Evolutionary conservation across 108 stramenopile species (phyloP), one percentile per base, ranked within the genome.

Genomic region (Stephanodiscus triporus): DNA sequence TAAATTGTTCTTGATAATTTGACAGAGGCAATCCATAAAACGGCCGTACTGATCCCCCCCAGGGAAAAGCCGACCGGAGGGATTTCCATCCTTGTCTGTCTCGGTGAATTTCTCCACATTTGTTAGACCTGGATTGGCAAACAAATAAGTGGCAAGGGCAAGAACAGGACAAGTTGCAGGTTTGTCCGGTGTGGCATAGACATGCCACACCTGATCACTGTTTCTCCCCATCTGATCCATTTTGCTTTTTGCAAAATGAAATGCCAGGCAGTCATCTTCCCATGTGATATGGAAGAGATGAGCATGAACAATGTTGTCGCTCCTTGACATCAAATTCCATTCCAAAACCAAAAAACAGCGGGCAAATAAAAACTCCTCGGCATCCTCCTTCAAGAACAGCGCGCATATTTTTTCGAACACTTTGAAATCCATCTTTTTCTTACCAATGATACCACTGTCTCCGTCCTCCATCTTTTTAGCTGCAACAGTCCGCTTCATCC

Each of bases 141-240:
- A 70, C 2, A 70, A 4, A 59, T 47, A 70, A 9, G 29, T 19
- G 14, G 69, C 69, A n/a, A 70, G 8, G 20, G 66, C 73, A 22
- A 75, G 66, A 34, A 66, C 37, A 58, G 66, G 66, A 37, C 73
- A 75, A 58, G 24, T 57, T 24, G 34, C 4, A 3, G 73, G 65
- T 8, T 66, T 57, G 8, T 66, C 16, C 4, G 66, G 73, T 29
- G 30, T 75, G 63, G 73, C 55, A 67, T 75, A 75, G 20, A 75
- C 73, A 58, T 75, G 65, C 73, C 73, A 75, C 2, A 5, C 14
- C 16, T 40, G 37, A 45, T 66, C 43, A 9, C 6, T 16, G 19
- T 58, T 23, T 51, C 34, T 51, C 10, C 73, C 73, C 13, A 10
- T 45, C 27, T 66, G 73, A 40, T 75, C 54, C 37, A 37, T 26